phyloP scores from a whole-genome alignment of 257 asterid genomes.

The Salvia miltiorrhiza region DNA sequence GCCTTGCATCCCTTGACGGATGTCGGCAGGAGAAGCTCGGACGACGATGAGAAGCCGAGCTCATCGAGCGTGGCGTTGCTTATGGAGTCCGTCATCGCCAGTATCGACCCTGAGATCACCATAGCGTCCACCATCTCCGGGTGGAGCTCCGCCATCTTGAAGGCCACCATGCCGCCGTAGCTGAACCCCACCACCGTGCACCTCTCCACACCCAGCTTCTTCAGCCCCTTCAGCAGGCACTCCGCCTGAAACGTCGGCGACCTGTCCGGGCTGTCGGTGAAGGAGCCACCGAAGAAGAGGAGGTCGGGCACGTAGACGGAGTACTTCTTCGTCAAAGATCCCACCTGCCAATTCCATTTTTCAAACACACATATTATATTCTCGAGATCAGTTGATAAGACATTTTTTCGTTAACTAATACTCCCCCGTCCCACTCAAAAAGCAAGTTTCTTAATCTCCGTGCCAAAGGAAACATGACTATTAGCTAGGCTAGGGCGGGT shows the following conservation, averaged over 20 bases:
- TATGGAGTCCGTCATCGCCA: slow-evolving; percentile 81
- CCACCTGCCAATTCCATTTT: slow-evolving; percentile 24
- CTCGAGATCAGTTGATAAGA: too few relatives aligned
- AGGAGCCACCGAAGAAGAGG: slow-evolving; percentile 82
- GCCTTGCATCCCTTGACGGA: slow-evolving; percentile 73
- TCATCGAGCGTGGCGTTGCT: slow-evolving; percentile 45
- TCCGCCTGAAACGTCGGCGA: slow-evolving; percentile 84
- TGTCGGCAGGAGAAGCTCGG: slow-evolving; percentile 73
- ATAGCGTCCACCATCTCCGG: slow-evolving; percentile 61
- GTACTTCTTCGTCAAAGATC: slow-evolving; percentile 60
- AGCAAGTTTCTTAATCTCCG: too few relatives aligned
- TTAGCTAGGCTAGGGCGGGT: too few relatives aligned
- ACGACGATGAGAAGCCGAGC: slow-evolving; percentile 66
- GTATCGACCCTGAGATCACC: slow-evolving; percentile 69
- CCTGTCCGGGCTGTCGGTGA: slow-evolving; percentile 54
- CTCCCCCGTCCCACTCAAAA: too few relatives aligned
- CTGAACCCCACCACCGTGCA: slow-evolving; percentile 85
- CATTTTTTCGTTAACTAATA: too few relatives aligned
- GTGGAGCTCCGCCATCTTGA: slow-evolving; percentile 78
- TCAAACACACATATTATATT: neutral
- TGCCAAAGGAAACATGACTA: too few relatives aligned
- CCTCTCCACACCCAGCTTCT: slow-evolving; percentile 59
- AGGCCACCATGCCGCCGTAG: slow-evolving; percentile 96
- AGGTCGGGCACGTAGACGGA: slow-evolving; percentile 83
- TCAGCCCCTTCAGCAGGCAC: slow-evolving; percentile 54